Percentiles rank a stretch among this genome's conserved stretches.
Conservation (phyloP, 257 asterid species). For the Scutellaria galericulata region DNA sequence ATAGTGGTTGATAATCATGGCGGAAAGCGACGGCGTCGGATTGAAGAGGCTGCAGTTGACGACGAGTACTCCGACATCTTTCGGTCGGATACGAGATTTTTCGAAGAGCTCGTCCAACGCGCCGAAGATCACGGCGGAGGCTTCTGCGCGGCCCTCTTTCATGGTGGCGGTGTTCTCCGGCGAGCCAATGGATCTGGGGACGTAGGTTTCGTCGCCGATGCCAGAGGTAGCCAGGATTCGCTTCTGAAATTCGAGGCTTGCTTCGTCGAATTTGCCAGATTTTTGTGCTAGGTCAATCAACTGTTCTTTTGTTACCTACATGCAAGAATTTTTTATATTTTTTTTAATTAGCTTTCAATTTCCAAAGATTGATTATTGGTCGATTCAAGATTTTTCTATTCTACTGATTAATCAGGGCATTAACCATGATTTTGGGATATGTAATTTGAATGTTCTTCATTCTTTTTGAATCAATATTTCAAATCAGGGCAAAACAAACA, state of each 20-base stretch:
- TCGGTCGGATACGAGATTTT: constrained; percentile 63
- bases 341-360: neutral
- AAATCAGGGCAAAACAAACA: too few species aligned
- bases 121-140: constrained; percentile 82
- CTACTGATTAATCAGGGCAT: neutral
- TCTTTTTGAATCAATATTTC: too few species aligned
- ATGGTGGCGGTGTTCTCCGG: constrained; percentile 76
- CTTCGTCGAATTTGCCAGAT: constrained; percentile 74
- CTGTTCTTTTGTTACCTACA: constrained; percentile 78
- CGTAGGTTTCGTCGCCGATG: constrained; percentile 81
- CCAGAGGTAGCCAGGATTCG: constrained; percentile 81
- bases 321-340: neutral
- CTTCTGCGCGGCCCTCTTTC: constrained; percentile 95
- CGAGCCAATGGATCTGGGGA: constrained; percentile 74
- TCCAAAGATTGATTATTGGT: neutral
- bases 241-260: constrained; percentile 66
- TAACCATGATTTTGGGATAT: too few species aligned
- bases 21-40: constrained; percentile 98
- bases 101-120: constrained; percentile 91
- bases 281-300: constrained; percentile 74
- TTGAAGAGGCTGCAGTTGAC: constrained; percentile 95
- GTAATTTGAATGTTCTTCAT: too few species aligned
- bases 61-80: constrained; percentile 83
- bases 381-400: neutral
- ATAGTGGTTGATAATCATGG: constrained; percentile 92